Percentiles rank a stretch among this genome's conserved stretches.
Conservation (phyloP, 495 filamentous ascomycete genomes). For the Viridothelium virens region DNA sequence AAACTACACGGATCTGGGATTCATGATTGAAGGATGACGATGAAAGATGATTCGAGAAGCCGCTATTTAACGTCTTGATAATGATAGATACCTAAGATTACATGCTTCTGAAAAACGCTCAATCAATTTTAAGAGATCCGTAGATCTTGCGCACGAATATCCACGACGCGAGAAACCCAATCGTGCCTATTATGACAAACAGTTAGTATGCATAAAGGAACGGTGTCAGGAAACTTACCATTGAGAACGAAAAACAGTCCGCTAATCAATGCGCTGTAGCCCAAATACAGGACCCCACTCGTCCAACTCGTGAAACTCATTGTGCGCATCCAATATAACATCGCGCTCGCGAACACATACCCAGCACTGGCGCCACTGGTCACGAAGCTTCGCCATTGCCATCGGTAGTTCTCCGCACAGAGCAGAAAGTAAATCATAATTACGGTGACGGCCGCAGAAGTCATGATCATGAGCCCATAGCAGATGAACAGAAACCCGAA, state of each 20-base stretch:
- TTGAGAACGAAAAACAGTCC: constrained; percentile 90
- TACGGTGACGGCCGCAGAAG: constrained; percentile 82
- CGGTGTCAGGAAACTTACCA: constrained; percentile 49
- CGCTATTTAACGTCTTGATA: neutral
- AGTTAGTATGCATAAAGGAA: neutral
- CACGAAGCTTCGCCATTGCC: constrained; percentile 93
- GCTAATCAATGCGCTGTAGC: constrained; percentile 81
- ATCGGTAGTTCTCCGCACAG: constrained; percentile 94
- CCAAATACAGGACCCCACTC: constrained; percentile 82
- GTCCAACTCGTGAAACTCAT: constrained; percentile 76
- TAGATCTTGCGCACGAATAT: constrained; percentile 90
- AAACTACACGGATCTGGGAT: neutral
- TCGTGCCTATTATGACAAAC: constrained; percentile 55
- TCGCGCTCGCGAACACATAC: constrained; percentile 82
- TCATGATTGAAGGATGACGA: neutral
- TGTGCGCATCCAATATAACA: constrained; percentile 82
- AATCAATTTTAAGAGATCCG: constrained; percentile 87
- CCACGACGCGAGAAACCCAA: constrained; percentile 94
- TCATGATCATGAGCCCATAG: constrained; percentile 96
- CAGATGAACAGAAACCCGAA: constrained; percentile 97
- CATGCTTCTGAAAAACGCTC: neutral
- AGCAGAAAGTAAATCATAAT: constrained; percentile 91
- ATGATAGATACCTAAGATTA: neutral
- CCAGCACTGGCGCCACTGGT: constrained; percentile 78
- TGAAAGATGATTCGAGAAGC: no score